Base-by-base conservation (phyloP, 805 yeast species). In the Nakazawaea wickerhamii region DNA sequence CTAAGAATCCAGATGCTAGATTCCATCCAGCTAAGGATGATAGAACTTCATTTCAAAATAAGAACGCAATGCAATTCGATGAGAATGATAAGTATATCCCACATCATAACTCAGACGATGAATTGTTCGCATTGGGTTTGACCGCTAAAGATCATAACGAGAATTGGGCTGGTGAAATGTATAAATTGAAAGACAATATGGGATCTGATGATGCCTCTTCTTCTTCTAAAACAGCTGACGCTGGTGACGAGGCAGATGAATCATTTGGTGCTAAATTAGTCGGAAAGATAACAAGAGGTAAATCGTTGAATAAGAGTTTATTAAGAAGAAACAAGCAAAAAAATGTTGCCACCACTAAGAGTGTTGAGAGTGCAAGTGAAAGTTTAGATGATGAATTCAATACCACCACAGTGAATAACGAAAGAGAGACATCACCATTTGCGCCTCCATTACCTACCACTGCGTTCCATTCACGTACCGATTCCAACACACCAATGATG, bases 11-110 rank as follows among this genome's bases (percentile, higher is more conserved):
- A 21, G 96, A 87, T 62, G 79, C 89, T 9, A 76, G 93, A 60
- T 84, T 84, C 59, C 86, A 84, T 40, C 93, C 95, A 10, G 95
- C 95, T 9, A 81, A 71, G 54, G 97, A 90, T 63, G 96, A 90
- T 61, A 80, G 97, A 74, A 80, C 88, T 18, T 87, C 96, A 8
- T 90, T 90, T 79, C 93, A 84, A 57, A 71, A 52, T 11, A 48
- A 57, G 35, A 30, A 36, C 10, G 58, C 45, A 49, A 59, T 9
- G 67, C 65, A 35, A 30, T 11, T 21, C 26, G 34, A 22, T 27
- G 40, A 27, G 5, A 32, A 49, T 25, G 55, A 55, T 25, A 25
- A 25, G 27, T 25, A 25, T 13, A 25, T 25, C 13, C 27, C 27
- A 10, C 27, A 25, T 10, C 27, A 25, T 3, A 25, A 25, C 27